phyloP scores from a whole-genome alignment of 148 eudicot species.

The Heliosperma pusillum region DNA sequence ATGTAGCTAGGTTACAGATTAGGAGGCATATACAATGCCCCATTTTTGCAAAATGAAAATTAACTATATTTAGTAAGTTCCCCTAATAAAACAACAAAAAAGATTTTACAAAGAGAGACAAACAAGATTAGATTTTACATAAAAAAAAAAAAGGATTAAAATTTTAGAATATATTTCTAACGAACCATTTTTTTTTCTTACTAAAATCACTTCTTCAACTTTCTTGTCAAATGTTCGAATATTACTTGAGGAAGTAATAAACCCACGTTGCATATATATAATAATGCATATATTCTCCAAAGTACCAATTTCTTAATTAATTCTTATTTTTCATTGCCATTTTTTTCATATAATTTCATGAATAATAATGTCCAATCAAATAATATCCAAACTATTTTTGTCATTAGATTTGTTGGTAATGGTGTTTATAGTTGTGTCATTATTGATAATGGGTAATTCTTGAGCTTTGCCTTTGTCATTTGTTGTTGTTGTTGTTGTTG shows the following conservation, averaged over 20 bases:
- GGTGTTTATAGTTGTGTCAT: not conserved
- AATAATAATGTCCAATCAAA: not conserved
- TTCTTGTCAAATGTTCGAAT: conserved; percentile 18
- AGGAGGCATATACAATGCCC: conserved; percentile 23
- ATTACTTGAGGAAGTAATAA: conserved; percentile 4
- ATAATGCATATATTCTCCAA: conserved; percentile 21
- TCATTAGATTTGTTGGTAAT: conserved; percentile 12
- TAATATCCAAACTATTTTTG: not conserved
- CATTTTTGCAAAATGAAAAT: conserved; percentile 18
- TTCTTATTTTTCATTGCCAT: not conserved
- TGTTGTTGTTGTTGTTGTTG: conserved; percentile 7
- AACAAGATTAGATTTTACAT: not conserved
- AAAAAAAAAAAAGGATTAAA: not conserved
- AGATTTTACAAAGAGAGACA: not conserved
- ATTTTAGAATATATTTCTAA: not conserved
- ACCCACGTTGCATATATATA: too few relatives aligned
- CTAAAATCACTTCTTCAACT: not conserved
- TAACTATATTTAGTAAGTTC: conserved; percentile 13
- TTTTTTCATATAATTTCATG: not conserved
- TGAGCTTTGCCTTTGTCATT: conserved; percentile 28
- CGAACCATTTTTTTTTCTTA: not conserved
- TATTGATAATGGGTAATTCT: conserved; percentile 41
- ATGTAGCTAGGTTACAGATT: conserved; percentile 18
- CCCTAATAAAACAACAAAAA: conserved; percentile 10
- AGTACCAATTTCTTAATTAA: not conserved